These are phyloP conservation scores for Colletotrichum sp. DNA, from an alignment of 2,329 filamentous ascomycete genomes.

Conservation along the genomic window DNA sequence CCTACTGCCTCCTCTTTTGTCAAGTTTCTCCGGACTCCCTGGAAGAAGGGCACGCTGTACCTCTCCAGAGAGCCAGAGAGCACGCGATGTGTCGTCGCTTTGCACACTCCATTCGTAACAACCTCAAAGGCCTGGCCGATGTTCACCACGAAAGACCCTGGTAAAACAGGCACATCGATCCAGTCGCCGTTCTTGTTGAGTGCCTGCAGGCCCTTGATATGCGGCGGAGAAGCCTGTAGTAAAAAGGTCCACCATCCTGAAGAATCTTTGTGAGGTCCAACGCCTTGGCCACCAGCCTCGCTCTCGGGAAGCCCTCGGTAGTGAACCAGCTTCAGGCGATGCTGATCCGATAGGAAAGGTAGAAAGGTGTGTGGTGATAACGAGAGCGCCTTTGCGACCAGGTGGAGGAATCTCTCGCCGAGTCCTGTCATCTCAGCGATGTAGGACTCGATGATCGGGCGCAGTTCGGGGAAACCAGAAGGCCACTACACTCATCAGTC, in stretches of 20 bases:
- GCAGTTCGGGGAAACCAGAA: constrained; percentile 34
- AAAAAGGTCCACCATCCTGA: constrained; percentile 70
- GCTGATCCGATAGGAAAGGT: constrained; percentile 58
- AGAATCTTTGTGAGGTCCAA: constrained; percentile 66
- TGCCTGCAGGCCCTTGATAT: constrained; percentile 53
- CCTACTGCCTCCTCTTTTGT: constrained; percentile 47
- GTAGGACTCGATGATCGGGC: constrained; percentile 48
- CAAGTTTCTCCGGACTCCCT: constrained; percentile 51
- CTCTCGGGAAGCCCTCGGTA: constrained; percentile 42
- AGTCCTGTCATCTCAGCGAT: constrained; percentile 54
- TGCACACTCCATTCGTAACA: constrained; percentile 56
- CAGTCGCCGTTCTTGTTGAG: constrained; percentile 51
- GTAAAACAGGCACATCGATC: constrained; percentile 52
- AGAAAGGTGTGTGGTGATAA: constrained; percentile 53
- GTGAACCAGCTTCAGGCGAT: constrained; percentile 62
- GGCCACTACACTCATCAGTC: constrained; percentile 43
- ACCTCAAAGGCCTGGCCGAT: constrained; percentile 64
- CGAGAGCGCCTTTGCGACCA: constrained; percentile 59
- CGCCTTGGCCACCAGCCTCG: constrained; percentile 47
- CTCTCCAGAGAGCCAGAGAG: constrained; percentile 35
- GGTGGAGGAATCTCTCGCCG: constrained; percentile 56
- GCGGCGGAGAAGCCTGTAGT: constrained; percentile 59
- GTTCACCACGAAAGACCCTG: constrained; percentile 59
- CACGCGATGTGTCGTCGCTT: constrained; percentile 55
- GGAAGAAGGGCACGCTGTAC: constrained; percentile 51